Base-by-base conservation (phyloP, 2,329 filamentous ascomycete species). In the Aureobasidium pullulans region DNA sequence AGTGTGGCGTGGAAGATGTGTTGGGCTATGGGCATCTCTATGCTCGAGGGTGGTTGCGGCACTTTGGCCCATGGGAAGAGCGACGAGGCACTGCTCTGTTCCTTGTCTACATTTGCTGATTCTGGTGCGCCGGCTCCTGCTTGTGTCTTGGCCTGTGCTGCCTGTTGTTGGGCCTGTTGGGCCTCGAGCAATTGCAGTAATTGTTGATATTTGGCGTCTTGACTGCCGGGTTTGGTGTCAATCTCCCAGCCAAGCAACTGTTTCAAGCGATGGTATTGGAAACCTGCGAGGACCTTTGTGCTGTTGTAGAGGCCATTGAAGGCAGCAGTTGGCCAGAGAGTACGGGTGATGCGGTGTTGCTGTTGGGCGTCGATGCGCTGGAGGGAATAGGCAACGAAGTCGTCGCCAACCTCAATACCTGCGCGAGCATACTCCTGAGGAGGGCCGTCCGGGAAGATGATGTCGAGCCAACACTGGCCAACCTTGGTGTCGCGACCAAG, bases 391-490 rank as follows among this genome's bases (percentile, higher is more conserved):
- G 72, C 69, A 11, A 77, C 65, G 53, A 69, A 74, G 9, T 70
- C 69, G 34, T 72, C 70, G 8, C 69, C 68, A 34, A 76, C 68
- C 48, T 73, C 73, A n/a, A 77, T 62, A 0, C 79, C 79, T 19
- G 71, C 74, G 3, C 75, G 73, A 61, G 76, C 76, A 60, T 76
- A 81, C 61, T 80, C 77, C 62, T 70, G 67, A 1, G 78, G 78
- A 40, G 77, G 77, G 4, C 74, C 75, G 46, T 76, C 71, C 1
- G 79, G 79, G 49, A 78, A 80, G 15, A 69, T 70, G 16, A 79
- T 69, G 50, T 81, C 77, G 5, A 81, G 67, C 78, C 77, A 80
- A 53, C 68, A 70, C 28, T 70, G 72, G n/a, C 76, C 73, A 15
- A 74, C 67, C 46, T 70, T 72, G 7, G 70, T 54, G 53, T 77